Evolutionary conservation across 306 rosid genomes (phyloP).

Genomic region (Citrullus mucosospermus): DNA sequence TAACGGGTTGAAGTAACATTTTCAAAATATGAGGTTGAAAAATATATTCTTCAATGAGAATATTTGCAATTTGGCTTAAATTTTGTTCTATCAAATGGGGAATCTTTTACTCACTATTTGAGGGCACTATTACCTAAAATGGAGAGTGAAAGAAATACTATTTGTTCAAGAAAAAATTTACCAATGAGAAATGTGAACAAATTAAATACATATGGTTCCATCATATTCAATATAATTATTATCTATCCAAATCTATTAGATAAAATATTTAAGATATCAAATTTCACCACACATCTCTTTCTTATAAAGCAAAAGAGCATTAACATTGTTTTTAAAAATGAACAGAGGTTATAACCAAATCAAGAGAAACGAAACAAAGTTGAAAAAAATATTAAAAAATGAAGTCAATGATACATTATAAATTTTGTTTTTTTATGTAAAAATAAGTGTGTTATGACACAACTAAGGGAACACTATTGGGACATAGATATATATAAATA

Average conservation of each 20-base stretch:
- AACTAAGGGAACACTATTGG: neutral
- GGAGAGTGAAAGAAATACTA: neutral
- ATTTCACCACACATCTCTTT: neutral
- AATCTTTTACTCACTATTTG: neutral
- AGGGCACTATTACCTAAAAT: neutral
- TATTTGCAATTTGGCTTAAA: neutral
- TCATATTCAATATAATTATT: neutral
- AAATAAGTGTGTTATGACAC: conserved; percentile 2
- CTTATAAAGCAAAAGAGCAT: neutral
- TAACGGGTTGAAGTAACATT: neutral
- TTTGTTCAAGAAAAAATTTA: too few relatives aligned
- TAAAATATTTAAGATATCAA: neutral
- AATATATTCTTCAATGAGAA: neutral
- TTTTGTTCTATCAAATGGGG: neutral
- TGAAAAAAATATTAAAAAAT: neutral
- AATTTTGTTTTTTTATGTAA: neutral
- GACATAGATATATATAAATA: neutral
- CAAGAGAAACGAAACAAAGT: neutral
- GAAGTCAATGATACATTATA: neutral
- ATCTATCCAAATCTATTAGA: neutral
- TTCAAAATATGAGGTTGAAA: neutral
- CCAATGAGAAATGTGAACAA: neutral
- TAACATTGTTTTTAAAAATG: neutral
- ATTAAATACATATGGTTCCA: neutral
- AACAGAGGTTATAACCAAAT: neutral